Percentiles rank a stretch among this genome's conserved stretches.
Conservation (phyloP, 768 basidiomycete genomes). For the Cytidiella melzeri region DNA sequence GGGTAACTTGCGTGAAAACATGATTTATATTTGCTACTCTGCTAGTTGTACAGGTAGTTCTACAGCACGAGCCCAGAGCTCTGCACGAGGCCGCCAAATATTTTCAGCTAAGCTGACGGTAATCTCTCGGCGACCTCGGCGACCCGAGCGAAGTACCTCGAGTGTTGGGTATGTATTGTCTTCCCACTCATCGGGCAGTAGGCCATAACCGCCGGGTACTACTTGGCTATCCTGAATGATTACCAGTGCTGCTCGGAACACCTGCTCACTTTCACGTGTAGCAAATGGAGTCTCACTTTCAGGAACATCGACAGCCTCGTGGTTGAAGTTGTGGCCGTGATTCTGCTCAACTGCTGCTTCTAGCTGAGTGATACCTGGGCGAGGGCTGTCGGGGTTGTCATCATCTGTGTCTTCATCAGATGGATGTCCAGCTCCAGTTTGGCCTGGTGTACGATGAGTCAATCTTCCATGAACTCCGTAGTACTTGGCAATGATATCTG, state of each 20-base stretch:
- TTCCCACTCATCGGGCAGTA: slow-evolving; percentile 7
- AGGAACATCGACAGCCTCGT: background rate
- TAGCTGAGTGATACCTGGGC: no score
- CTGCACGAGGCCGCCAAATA: background rate
- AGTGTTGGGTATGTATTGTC: background rate
- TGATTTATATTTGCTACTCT: background rate
- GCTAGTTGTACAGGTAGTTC: background rate
- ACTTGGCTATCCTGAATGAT: background rate
- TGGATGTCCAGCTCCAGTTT: slow-evolving; percentile 13
- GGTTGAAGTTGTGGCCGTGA: background rate
- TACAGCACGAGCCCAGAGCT: background rate
- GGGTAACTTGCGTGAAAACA: background rate
- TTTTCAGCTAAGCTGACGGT: background rate
- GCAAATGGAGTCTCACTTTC: background rate
- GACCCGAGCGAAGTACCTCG: background rate
- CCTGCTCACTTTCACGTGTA: background rate
- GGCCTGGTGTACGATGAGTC: background rate
- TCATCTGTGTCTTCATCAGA: background rate
- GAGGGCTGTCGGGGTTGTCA: background rate
- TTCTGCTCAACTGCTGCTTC: background rate
- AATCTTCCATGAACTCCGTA: slow-evolving; percentile 9
- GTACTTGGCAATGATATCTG: slow-evolving; percentile 13
- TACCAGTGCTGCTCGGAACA: background rate
- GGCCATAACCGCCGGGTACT: slow-evolving; percentile 1
- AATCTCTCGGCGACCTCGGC: background rate